A percentile compares a stretch with the other conserved stretches of the same genome.
Conservation (phyloP, 2,329 filamentous ascomycete genomes). For the Venturiaceae sp. region DNA sequence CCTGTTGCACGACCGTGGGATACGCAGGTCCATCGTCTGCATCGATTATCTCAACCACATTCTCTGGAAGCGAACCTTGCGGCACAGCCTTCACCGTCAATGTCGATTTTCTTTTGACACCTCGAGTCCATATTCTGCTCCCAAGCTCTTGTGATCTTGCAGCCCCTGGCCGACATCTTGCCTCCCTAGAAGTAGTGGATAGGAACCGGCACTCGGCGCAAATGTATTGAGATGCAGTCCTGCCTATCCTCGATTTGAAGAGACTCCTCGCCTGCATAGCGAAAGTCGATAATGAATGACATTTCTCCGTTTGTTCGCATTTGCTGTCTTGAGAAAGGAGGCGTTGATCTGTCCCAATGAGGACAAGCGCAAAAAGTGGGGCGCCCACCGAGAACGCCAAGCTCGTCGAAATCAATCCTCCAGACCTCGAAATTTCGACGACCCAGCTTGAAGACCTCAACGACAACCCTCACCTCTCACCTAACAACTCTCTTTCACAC, state of each 20-base stretch:
- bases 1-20: constrained; percentile 82
- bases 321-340: no score
- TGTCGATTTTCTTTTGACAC: constrained; percentile 30
- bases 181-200: not conserved
- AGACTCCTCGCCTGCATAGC: not conserved
- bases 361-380: no score
- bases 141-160: not conserved
- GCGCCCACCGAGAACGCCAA: no score
- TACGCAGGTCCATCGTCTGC: constrained; percentile 50
- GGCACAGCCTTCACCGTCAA: constrained; percentile 12
- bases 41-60: constrained; percentile 27
- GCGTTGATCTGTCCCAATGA: no score
- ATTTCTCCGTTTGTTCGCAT: no score
- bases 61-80: constrained; percentile 7
- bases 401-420: not conserved
- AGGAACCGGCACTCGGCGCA: not conserved
- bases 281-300: not conserved
- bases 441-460: not conserved
- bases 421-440: not conserved
- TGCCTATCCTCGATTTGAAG: not conserved
- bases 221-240: not conserved
- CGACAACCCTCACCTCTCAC: not conserved
- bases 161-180: not conserved
- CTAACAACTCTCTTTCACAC: constrained; percentile 14
- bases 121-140: constrained; percentile 15